Conservation (phyloP, 2,329 filamentous ascomycete genomes). For the Proliferodiscus dingleyae region DNA sequence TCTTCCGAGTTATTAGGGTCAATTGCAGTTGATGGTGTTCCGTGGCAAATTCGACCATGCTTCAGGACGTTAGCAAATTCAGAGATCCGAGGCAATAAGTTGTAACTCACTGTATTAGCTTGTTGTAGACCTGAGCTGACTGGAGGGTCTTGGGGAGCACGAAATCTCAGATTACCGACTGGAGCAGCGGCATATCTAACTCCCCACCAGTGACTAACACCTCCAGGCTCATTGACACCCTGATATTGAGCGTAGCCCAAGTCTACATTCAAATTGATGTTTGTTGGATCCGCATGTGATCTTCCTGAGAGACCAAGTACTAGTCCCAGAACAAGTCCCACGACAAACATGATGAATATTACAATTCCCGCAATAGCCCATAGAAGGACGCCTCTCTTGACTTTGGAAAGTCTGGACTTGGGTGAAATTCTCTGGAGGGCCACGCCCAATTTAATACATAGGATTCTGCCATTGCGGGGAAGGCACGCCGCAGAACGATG, state of each 20-base stretch:
- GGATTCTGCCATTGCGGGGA: no score
- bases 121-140: conserved; percentile 16
- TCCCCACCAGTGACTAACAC: conserved; percentile 67
- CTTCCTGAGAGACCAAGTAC: conserved; percentile 5
- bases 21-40: conserved; percentile 21
- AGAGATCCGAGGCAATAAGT: background rate
- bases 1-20: conserved; percentile 49
- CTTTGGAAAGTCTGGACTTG: background rate
- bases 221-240: conserved; percentile 49
- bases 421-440: background rate
- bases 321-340: conserved; percentile 5
- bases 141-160: conserved; percentile 58
- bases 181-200: conserved; percentile 71
- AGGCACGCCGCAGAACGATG: no score
- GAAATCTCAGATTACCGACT: conserved; percentile 59
- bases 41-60: conserved; percentile 24
- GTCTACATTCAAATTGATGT: conserved; percentile 38
- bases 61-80: conserved; percentile 11
- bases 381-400: background rate
- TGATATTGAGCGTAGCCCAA: conserved; percentile 63
- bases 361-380: background rate
- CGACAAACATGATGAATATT: background rate
- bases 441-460: background rate
- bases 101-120: conserved; percentile 24
- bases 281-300: background rate